Evolutionary conservation across 352 stramenopile species (phyloP), one percentile per base, ranked within the genome.

Genomic region (Plasmopara muralis): DNA sequence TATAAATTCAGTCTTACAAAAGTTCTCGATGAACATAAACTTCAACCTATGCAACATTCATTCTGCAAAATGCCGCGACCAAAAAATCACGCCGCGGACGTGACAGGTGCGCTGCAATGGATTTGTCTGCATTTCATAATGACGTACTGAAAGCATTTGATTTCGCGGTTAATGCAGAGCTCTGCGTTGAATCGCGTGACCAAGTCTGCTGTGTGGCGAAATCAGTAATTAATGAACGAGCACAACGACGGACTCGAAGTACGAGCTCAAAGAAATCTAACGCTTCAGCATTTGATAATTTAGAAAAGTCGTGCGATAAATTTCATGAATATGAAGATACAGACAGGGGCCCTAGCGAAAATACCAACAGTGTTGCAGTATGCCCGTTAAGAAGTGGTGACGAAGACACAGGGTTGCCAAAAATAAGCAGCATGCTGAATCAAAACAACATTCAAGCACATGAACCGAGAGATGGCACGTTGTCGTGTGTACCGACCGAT

Each of bases 31-130:
- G 20, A 25, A 25, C 20, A 25, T 3, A 25, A 51, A 56, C 61
- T 65, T 69, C 56, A 68, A 64, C 56, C 12, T 41, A 9, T 42
- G 45, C 15, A 42, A 62, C 51, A 40, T 49, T 58, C 60, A 68
- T 55, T 68, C 50, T 50, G 50, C 15, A 57, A 54, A 14, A 54
- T 62, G 54, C 50, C 42, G 30, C 31, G 52, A 16, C 30, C 42
- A 13, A 37, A 52, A 55, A 16, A 18, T 25, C 7, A 33, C 29
- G 9, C 29, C 30, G 35, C 10, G 16, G 30, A 43, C 18, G 6
- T 18, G 20, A 41, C 31, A 43, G 50, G 51, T 64, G 48, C 52
- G 25, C 25, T 25, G 31, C 31, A 52, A 13, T 34, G 4, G 12
- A 9, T n/a, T 31, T n/a, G 10, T 42, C 13, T 39, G 15, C 5